Base-by-base conservation (phyloP, 225 moss, liverwort and hornwort genomes). In the Sphagnum tenellum region DNA sequence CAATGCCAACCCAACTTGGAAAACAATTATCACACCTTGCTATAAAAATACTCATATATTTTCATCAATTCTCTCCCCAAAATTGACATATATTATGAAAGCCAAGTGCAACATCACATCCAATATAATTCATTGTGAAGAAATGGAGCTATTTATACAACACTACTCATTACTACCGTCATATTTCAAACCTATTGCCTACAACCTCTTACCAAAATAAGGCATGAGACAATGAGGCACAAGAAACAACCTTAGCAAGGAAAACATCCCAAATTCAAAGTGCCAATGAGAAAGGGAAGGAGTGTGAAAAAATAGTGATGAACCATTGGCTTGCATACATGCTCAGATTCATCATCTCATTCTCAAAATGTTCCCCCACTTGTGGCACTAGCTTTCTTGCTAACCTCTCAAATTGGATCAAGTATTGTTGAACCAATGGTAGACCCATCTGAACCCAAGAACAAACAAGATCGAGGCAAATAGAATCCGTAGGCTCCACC, bases 241-340 rank as follows among this genome's bases (percentile, higher is more conserved):
- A 29, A 29, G 29, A 29, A 1, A 29, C 29, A 46, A 96, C 95
- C 95, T 98, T 93, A 65, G 84, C 72, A 5, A 98, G 80, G 68
- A 98, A 98, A 47, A 98, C 98, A 75, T 98, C 98, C 98, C 98
- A 98, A 57, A 98, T 93, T 60, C 98, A 85, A 73, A 98, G 75
- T 77, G 92, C 98, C 80, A 98, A 72, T 12, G 98, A 88, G 79
- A 93, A 93, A 2, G 98, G 98, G 66, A 98, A 98, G 6, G 98
- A 98, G 73, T 98, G 93, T 44, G 98, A 93, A 72, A 98, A 98
- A 66, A 98, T 93, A 54, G 93, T 98, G 74, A 98, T 98, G 72
- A 98, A 93, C 98, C 98, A 98, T 71, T 98, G 98, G 75, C 98
- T 98, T 8, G 98, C 98, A 51, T 98, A 98, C 98, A 98, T 98